Percentiles rank a stretch among this genome's conserved stretches.
These are phyloP conservation scores for Candida insectorum DNA, from an alignment of 805 yeast species.

Conservation along the genomic window DNA sequence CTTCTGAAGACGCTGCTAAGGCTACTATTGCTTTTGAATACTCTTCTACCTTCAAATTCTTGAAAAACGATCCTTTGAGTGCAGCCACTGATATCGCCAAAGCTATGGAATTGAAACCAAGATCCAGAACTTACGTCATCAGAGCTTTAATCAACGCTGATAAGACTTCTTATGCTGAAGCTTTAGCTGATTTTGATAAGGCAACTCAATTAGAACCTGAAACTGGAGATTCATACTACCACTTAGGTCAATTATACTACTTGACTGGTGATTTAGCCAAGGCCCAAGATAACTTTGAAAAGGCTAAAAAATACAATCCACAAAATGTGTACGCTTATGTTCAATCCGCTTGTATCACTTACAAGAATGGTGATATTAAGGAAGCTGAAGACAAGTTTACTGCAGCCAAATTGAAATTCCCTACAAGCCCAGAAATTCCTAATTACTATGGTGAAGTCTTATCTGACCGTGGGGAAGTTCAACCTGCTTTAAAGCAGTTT, in stretches of 20 bases:
- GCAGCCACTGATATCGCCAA: slow-evolving; percentile 64
- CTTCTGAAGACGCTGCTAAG: slow-evolving; percentile 35
- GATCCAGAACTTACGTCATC: slow-evolving; percentile 78
- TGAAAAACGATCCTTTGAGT: slow-evolving; percentile 65
- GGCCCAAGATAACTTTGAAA: slow-evolving; percentile 73
- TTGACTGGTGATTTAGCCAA: slow-evolving; percentile 68
- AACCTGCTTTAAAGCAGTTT: slow-evolving; percentile 75
- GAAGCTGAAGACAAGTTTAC: slow-evolving; percentile 65
- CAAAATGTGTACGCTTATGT: slow-evolving; percentile 80
- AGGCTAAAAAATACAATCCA: slow-evolving; percentile 71
- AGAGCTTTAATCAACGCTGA: slow-evolving; percentile 84
- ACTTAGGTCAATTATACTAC: slow-evolving; percentile 89
- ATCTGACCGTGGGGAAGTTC: slow-evolving; percentile 72
- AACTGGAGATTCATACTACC: slow-evolving; percentile 84
- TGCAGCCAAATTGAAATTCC: slow-evolving; percentile 70
- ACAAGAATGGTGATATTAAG: slow-evolving; percentile 64
- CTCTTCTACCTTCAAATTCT: slow-evolving; percentile 76
- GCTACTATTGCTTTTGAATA: slow-evolving; percentile 79
- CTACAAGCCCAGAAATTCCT: slow-evolving; percentile 87
- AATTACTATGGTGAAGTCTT: slow-evolving; percentile 94
- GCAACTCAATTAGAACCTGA: slow-evolving; percentile 70
- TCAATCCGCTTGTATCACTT: slow-evolving; percentile 88
- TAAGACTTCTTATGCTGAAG: slow-evolving; percentile 57
- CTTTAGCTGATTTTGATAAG: slow-evolving; percentile 60
- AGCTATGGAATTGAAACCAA: slow-evolving; percentile 65